These are phyloP conservation scores for Cladosporium velox DNA, from an alignment of 2,329 filamentous ascomycete species.

Conservation along the genomic window DNA sequence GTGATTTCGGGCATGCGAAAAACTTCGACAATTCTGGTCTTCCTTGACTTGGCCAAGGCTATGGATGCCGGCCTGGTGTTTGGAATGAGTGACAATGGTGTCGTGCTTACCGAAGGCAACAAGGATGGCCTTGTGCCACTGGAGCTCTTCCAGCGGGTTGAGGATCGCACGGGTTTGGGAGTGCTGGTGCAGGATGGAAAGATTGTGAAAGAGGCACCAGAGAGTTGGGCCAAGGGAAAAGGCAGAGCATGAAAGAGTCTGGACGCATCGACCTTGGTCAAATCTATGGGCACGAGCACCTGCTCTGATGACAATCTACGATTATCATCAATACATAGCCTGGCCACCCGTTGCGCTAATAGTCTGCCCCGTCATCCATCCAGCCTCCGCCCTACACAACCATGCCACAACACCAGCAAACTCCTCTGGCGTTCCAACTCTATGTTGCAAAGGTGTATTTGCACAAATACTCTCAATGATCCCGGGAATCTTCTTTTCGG, in stretches of 20 bases:
- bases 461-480: conserved; percentile 54
- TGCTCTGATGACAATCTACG: neutral
- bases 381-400: conserved; percentile 47
- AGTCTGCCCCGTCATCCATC: conserved; percentile 47
- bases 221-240: conserved; percentile 49
- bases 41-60: conserved; percentile 76
- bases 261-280: neutral
- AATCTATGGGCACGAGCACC: neutral
- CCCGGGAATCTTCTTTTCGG: conserved; percentile 43
- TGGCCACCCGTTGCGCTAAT: conserved; percentile 57
- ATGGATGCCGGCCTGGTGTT: conserved; percentile 70
- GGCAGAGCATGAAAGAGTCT: conserved; percentile 37
- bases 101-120: conserved; percentile 51
- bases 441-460: conserved; percentile 53
- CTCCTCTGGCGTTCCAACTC: conserved; percentile 56
- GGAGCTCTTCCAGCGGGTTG: conserved; percentile 71
- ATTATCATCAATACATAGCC: conserved; percentile 25
- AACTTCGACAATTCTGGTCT: conserved; percentile 67
- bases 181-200: conserved; percentile 72
- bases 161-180: conserved; percentile 60
- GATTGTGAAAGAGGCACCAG: conserved; percentile 67
- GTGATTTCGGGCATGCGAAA: conserved; percentile 56
- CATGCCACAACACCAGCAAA: conserved; percentile 59
- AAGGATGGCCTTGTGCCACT: conserved; percentile 64
- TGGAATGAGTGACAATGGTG: conserved; percentile 55